phyloP scores from a whole-genome alignment of 2,329 filamentous ascomycete species.

The Botryosphaeria agaves region DNA sequence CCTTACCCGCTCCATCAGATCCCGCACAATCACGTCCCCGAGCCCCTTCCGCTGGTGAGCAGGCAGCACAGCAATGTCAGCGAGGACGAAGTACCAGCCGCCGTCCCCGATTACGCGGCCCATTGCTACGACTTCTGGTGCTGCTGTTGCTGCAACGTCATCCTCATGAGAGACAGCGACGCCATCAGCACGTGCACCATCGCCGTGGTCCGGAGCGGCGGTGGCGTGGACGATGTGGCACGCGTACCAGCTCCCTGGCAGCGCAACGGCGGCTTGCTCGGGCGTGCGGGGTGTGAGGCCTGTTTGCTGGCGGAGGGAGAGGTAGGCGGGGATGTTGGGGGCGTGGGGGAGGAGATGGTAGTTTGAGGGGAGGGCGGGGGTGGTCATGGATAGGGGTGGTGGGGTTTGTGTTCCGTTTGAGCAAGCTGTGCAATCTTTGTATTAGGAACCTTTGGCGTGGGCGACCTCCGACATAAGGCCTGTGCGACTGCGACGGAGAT shows the following conservation, averaged over 20 bases:
- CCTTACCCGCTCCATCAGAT: conserved; percentile 23
- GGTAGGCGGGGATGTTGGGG: conserved; percentile 19
- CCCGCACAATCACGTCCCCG: conserved; percentile 26
- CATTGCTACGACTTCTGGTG: conserved; percentile 24
- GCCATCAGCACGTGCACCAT: conserved; percentile 2
- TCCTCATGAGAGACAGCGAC: too few relatives aligned
- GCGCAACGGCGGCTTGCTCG: conserved; percentile 18
- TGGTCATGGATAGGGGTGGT: neutral
- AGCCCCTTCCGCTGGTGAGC: conserved; percentile 31
- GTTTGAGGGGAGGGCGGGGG: conserved; percentile 11
- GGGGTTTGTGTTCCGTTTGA: neutral
- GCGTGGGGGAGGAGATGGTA: conserved; percentile 20
- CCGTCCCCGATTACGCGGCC: conserved; percentile 34
- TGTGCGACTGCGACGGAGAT: too few relatives aligned
- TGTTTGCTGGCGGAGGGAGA: conserved; percentile 18
- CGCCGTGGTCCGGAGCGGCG: too few relatives aligned
- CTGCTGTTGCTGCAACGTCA: neutral
- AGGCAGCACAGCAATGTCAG: conserved; percentile 33
- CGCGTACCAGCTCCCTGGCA: conserved; percentile 25
- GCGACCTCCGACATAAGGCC: too few relatives aligned
- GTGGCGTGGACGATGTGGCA: conserved; percentile 19
- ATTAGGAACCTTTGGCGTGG: too few relatives aligned
- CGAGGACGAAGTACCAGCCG: conserved; percentile 32
- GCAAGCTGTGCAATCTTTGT: too few relatives aligned
- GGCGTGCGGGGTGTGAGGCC: conserved; percentile 20